Evolutionary conservation across 371 early-diverging fungal species (phyloP), one percentile per base, ranked within the genome.

Genomic region (Mucor velutinosus): DNA sequence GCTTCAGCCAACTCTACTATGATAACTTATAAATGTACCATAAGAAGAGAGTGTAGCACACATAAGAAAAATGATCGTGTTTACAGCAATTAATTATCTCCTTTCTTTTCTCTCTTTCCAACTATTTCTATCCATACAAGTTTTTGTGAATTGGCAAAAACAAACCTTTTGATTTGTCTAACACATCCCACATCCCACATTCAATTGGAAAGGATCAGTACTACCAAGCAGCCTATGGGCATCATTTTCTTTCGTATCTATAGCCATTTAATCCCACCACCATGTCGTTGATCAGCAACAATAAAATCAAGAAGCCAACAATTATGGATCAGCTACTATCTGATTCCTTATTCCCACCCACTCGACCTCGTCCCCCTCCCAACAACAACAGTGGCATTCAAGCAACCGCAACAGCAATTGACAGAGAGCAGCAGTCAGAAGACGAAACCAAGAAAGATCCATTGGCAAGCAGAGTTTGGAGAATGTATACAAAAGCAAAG

Each of bases 401-500:
- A 15, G 15, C 47, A 29, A 51, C 5, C 41, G 56, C 29, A 11
- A 57, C 19, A 2, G 21, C 21, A 1, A 35, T n/a, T 17, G 55
- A 63, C 29, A 43, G 30, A 21, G 6, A 49, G 6, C 75, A 66
- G 0, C 62, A 72, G 23, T 66, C 69, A 23, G 73, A 76, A 35
- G 62, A 76, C 5, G 29, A 51, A 4, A 63, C 55, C 8, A 86
- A 85, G 69, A 79, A 86, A 33, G 88, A 89, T 65, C 86, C 87
- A 19, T 73, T 87, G 32, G 83, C 86, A 8, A 80, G 85, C 7
- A 80, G 88, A 59, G 78, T 92, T 19, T 91, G 92, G 92, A 80
- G 87, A 25, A 73, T 91, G 66, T 90, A 87, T 66, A 87, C 90
- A 19, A 89, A 89, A 71, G 89, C 90, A 35, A 89, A 89, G 69